A percentile compares a stretch with the other conserved stretches of the same genome.
These are phyloP conservation scores for Xerocomellus dryophilus DNA, from an alignment of 768 basidiomycete species.

Conservation along the genomic window DNA sequence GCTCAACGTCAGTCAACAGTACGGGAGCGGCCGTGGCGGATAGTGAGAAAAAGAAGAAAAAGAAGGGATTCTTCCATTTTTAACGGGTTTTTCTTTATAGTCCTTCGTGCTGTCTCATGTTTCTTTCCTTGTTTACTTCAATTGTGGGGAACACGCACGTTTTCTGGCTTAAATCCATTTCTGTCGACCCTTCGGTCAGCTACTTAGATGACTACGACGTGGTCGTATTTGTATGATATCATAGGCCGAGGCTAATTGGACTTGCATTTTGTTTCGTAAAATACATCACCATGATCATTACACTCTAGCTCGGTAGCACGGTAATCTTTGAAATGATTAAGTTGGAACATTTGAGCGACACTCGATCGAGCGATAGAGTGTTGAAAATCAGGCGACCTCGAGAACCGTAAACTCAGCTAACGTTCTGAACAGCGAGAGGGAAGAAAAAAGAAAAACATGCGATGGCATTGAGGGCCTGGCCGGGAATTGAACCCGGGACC, in stretches of 20 bases:
- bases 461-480: slow-evolving; percentile 41
- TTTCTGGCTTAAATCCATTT: not conserved
- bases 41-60: slow-evolving; percentile 75
- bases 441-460: not conserved
- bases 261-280: not conserved
- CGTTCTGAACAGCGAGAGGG: too few relatives aligned
- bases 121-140: not conserved
- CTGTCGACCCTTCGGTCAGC: not conserved
- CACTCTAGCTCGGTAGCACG: not conserved
- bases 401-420: not conserved
- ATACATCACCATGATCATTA: not conserved
- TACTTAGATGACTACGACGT: not conserved
- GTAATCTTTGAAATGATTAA: not conserved
- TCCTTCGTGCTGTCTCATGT: not conserved
- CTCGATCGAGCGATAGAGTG: too few relatives aligned
- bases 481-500: slow-evolving; percentile 62
- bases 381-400: not conserved
- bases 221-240: slow-evolving; percentile 12
- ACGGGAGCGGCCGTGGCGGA: slow-evolving; percentile 37
- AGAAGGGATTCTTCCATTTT: slow-evolving; percentile 67
- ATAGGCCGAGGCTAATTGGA: slow-evolving; percentile 10
- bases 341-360: not conserved
- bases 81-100: slow-evolving; percentile 23
- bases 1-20: slow-evolving; percentile 44
- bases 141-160: not conserved